These are phyloP conservation scores for Cantharellus cinnabarinus DNA, from an alignment of 768 basidiomycete genomes.

Conservation along the genomic window DNA sequence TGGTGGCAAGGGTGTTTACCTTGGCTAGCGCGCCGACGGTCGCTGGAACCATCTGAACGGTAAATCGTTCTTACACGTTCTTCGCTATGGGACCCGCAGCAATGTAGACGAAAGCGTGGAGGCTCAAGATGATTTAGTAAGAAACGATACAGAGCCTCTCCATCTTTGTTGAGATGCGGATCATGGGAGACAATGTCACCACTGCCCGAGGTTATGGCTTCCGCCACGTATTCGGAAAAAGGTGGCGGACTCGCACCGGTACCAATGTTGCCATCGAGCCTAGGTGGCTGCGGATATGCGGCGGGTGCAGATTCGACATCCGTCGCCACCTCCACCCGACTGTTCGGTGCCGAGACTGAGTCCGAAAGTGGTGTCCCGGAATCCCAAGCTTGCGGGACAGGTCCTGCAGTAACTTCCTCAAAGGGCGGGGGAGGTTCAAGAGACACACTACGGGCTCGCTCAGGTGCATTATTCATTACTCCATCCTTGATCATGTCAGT, in stretches of 20 bases:
- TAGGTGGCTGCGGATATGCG: too few species aligned
- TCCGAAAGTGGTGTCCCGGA: too few species aligned
- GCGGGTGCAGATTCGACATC: too few species aligned
- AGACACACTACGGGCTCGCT: neutral
- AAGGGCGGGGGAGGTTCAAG: neutral
- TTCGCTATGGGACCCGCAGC: conserved; percentile 37
- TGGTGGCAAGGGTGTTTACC: too few species aligned
- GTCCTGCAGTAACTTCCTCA: neutral
- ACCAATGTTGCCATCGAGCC: too few species aligned
- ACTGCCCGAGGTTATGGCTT: conserved; percentile 28
- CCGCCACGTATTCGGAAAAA: conserved; percentile 43
- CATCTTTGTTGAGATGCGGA: conserved; percentile 43
- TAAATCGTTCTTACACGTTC: conserved; percentile 14
- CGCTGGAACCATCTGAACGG: too few species aligned
- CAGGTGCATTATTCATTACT: neutral
- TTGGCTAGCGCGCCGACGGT: too few species aligned
- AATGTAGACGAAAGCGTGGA: conserved; percentile 28
- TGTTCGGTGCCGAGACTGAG: too few species aligned
- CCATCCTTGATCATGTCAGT: neutral
- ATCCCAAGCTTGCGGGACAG: too few species aligned
- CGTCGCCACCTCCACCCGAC: too few species aligned
- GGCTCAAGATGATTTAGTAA: conserved; percentile 34
- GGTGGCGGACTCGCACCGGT: conserved; percentile 24
- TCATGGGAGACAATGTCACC: conserved; percentile 52
- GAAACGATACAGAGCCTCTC: conserved; percentile 56